Evolutionary conservation across 2,329 filamentous ascomycete genomes (phyloP).

Genomic region (Colletotrichum sojae): DNA sequence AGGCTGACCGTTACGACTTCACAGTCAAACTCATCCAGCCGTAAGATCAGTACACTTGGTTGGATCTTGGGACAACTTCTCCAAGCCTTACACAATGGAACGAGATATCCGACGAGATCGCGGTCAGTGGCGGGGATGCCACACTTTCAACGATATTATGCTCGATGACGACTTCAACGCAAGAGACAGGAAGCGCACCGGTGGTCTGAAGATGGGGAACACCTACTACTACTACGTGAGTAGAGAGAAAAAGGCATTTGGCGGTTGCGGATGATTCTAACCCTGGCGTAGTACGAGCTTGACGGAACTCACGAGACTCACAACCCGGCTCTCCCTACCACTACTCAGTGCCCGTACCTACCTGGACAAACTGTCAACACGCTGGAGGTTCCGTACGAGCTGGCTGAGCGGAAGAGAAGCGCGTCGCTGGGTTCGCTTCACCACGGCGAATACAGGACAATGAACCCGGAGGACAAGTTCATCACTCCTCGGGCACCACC

Average conservation of each 20-base stretch:
- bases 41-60: slow-evolving; percentile 82
- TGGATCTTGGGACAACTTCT: slow-evolving; percentile 97
- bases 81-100: slow-evolving; percentile 83
- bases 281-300: slow-evolving; percentile 78
- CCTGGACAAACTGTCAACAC: slow-evolving; percentile 92
- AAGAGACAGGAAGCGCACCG: slow-evolving; percentile 72
- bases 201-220: slow-evolving; percentile 90
- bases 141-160: slow-evolving; percentile 87
- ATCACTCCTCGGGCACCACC: slow-evolving; percentile 71
- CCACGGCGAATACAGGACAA: slow-evolving; percentile 75
- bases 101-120: slow-evolving; percentile 81
- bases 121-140: slow-evolving; percentile 88
- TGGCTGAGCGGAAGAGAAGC: slow-evolving; percentile 71
- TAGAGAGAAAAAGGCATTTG: slow-evolving; percentile 41
- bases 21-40: slow-evolving; percentile 72
- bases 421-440: slow-evolving; percentile 75
- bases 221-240: slow-evolving; percentile 97
- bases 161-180: slow-evolving; percentile 77
- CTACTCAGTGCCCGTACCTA: slow-evolving; percentile 85
- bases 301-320: slow-evolving; percentile 83
- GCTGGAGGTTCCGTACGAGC: slow-evolving; percentile 83
- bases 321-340: slow-evolving; percentile 80
- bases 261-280: neutral
- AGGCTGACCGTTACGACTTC: slow-evolving; percentile 44
- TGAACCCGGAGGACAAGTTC: slow-evolving; percentile 84